A percentile compares a stretch with the other conserved stretches of the same genome.
phyloP scores from a whole-genome alignment of 2,329 filamentous ascomycete species.

The Fusarium sp. region DNA sequence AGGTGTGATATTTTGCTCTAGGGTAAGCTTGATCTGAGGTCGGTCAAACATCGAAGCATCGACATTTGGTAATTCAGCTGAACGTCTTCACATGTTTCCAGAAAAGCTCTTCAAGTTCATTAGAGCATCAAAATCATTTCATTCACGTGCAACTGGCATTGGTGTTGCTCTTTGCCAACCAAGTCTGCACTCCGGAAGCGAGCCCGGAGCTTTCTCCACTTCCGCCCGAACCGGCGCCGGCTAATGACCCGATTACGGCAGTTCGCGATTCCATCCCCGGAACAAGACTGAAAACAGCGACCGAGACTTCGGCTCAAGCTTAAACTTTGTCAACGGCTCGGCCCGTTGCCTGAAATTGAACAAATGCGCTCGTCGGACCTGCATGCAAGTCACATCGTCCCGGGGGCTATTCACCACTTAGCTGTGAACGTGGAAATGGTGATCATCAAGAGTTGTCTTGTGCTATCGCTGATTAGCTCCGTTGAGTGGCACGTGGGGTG shows the following conservation, averaged over 20 bases:
- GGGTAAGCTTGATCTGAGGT: neutral
- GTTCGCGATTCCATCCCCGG: conserved; percentile 19
- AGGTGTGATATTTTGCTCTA: neutral
- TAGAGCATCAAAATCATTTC: neutral
- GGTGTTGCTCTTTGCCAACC: too few species aligned
- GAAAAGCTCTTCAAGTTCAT: neutral
- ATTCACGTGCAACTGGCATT: neutral
- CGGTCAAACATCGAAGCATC: neutral
- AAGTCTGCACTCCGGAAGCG: neutral
- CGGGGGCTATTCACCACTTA: conserved; percentile 29
- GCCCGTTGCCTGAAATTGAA: conserved; percentile 32
- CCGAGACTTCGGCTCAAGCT: conserved; percentile 15
- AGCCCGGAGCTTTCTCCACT: conserved; percentile 24
- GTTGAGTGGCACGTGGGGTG: conserved; percentile 42
- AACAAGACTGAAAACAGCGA: conserved; percentile 21
- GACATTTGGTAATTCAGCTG: neutral
- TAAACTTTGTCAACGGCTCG: conserved; percentile 25
- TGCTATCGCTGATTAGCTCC: conserved; percentile 25
- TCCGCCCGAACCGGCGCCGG: conserved; percentile 30
- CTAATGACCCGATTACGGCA: conserved; percentile 34
- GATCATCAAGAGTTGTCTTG: conserved; percentile 5
- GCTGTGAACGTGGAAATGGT: conserved; percentile 32
- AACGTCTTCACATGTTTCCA: neutral
- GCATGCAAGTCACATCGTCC: conserved; percentile 6
- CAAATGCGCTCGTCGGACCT: conserved; percentile 12